These are phyloP conservation scores for Atalantia buxifolia DNA, from an alignment of 345 rosid species.

Conservation along the genomic window DNA sequence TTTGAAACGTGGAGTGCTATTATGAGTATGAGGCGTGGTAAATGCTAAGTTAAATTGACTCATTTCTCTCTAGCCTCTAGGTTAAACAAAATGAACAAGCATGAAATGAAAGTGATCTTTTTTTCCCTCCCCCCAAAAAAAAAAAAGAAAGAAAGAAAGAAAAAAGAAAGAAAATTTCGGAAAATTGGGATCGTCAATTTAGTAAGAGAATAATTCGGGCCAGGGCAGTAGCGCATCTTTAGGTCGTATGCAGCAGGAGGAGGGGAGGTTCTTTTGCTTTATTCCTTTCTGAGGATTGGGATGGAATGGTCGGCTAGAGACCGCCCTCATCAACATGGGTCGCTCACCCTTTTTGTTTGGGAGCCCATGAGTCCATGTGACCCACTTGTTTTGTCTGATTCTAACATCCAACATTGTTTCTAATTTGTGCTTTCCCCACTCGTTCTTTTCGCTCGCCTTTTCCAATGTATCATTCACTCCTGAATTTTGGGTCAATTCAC, in stretches of 20 bases:
- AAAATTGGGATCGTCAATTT: neutral
- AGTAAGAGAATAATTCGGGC: neutral
- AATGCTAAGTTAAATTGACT: no score
- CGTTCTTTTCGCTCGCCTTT: neutral
- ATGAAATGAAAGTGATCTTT: no score
- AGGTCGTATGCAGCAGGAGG: slow-evolving; percentile 16
- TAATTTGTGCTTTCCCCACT: neutral
- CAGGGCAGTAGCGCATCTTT: neutral
- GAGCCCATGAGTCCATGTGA: slow-evolving; percentile 8
- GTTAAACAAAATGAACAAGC: no score
- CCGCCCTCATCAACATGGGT: slow-evolving; percentile 14
- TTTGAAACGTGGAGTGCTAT: no score
- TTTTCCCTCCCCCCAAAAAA: no score
- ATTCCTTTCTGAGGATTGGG: slow-evolving; percentile 26
- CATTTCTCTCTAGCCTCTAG: no score
- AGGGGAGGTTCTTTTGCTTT: slow-evolving; percentile 27
- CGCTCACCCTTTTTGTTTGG: slow-evolving; percentile 5
- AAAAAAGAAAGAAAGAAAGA: fast-evolving
- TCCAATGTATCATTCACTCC: neutral
- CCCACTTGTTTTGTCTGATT: slow-evolving; percentile 35
- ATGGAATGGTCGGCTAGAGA: slow-evolving; percentile 28
- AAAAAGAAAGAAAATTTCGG: neutral
- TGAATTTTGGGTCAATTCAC: neutral
- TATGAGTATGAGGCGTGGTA: no score
- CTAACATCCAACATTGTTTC: neutral